These are phyloP conservation scores for Herpetomonas tarakana DNA, from an alignment of 208 protist genomes.

Conservation along the genomic window DNA sequence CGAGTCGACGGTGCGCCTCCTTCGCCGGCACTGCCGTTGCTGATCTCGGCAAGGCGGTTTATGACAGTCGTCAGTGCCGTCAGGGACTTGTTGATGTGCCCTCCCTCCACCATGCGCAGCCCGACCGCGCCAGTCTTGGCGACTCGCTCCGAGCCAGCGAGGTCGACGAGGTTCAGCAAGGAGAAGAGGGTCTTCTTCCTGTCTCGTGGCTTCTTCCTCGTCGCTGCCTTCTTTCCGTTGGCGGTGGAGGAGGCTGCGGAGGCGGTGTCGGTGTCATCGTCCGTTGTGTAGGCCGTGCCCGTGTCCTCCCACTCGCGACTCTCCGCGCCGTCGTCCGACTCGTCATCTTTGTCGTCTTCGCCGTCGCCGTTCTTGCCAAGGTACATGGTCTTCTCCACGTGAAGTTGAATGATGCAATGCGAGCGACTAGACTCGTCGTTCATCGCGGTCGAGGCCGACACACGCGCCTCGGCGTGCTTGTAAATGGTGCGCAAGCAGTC, in stretches of 20 bases:
- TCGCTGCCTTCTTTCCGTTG: neutral
- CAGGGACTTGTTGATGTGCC: constrained; percentile 88
- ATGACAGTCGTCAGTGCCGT: constrained; percentile 79
- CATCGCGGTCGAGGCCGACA: constrained; percentile 87
- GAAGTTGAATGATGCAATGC: constrained; percentile 94
- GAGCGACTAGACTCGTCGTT: constrained; percentile 94
- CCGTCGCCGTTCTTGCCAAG: constrained; percentile 3
- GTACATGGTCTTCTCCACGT: constrained; percentile 68
- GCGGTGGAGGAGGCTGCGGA: neutral
- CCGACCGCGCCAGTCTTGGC: constrained; percentile 93
- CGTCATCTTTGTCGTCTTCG: constrained; percentile 14
- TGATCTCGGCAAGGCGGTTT: constrained; percentile 42
- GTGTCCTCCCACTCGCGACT: too few species aligned
- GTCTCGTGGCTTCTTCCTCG: neutral
- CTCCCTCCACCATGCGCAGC: constrained; percentile 92
- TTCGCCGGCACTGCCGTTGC: neutral
- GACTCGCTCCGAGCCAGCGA: constrained; percentile 89
- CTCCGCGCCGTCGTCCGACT: constrained; percentile 4
- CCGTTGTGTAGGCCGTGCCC: neutral
- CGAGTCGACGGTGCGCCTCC: constrained; percentile 5
- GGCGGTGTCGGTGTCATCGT: neutral
- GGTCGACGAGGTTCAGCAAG: constrained; percentile 93
- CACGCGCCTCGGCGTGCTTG: constrained; percentile 33
- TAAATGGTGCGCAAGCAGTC: constrained; percentile 69
- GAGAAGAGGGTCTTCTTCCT: constrained; percentile 44